Percentiles rank a stretch among this genome's conserved stretches.
Conservation (phyloP, 2,329 filamentous ascomycete genomes). For the Colletotrichum cordylinicola region DNA sequence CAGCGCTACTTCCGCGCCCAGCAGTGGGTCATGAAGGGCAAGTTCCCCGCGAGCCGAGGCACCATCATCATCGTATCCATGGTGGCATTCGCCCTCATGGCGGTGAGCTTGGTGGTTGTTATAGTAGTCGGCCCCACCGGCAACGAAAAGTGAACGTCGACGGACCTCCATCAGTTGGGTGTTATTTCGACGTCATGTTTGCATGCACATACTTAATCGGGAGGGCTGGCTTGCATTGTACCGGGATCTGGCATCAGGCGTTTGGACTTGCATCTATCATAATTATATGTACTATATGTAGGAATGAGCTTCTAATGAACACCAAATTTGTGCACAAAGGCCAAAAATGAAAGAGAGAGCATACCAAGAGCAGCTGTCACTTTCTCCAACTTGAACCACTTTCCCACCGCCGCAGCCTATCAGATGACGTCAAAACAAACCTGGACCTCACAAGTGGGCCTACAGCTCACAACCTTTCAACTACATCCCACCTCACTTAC, state of each 20-base stretch:
- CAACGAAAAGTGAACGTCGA: constrained; percentile 27
- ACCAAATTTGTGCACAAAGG: not conserved
- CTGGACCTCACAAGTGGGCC: constrained; percentile 2
- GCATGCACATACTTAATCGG: not conserved
- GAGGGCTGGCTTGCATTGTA: not conserved
- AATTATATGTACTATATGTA: not conserved
- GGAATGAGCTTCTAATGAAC: not conserved
- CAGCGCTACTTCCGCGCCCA: constrained; percentile 80
- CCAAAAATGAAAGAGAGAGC: not conserved
- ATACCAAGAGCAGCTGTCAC: not conserved
- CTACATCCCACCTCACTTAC: not conserved
- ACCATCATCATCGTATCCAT: constrained; percentile 74
- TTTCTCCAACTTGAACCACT: not conserved
- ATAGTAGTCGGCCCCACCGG: constrained; percentile 52
- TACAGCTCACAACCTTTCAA: not conserved
- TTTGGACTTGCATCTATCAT: not conserved
- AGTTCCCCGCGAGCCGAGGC: constrained; percentile 80
- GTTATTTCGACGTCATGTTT: not conserved
- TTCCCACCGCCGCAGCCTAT: not conserved
- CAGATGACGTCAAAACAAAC: constrained; percentile 15
- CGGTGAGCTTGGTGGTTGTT: constrained; percentile 64
- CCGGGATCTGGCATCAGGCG: not conserved
- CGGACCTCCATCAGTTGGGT: not conserved
- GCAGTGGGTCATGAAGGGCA: constrained; percentile 79
- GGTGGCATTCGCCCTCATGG: constrained; percentile 68